phyloP scores from a whole-genome alignment of 78 protist species.

The Dictyostelium firmibasis region DNA sequence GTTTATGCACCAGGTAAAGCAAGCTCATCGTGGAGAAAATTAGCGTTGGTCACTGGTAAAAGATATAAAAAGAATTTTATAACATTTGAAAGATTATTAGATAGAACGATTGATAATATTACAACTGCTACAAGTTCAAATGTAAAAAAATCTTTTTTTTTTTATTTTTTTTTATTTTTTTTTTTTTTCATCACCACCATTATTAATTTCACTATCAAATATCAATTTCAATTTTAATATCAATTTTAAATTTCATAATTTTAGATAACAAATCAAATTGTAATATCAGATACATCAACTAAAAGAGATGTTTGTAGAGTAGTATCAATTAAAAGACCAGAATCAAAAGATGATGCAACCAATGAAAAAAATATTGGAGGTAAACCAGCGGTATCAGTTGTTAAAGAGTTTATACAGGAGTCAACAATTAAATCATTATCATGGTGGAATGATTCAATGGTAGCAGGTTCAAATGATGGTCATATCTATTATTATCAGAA shows the following conservation, averaged over 20 bases:
- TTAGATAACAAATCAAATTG: constrained; percentile 28
- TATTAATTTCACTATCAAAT: too few species aligned
- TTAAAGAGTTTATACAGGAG: constrained; percentile 40
- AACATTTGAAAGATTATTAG: constrained; percentile 1
- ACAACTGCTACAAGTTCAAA: constrained; percentile 21
- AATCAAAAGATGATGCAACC: neutral
- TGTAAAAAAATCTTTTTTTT: neutral
- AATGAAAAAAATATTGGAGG: neutral
- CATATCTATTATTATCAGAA: constrained; percentile 43
- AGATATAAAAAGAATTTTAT: constrained; percentile 47
- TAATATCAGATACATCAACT: constrained; percentile 63
- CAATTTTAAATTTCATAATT: neutral
- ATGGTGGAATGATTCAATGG: constrained; percentile 40
- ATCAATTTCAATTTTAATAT: too few species aligned
- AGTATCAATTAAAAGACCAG: neutral
- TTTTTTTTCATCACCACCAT: too few species aligned
- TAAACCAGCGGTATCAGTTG: neutral
- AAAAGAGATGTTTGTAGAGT: constrained; percentile 59
- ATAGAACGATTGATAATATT: constrained; percentile 60
- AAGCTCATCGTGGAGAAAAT: constrained; percentile 52
- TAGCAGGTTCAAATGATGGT: constrained; percentile 51
- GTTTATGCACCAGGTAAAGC: constrained; percentile 15
- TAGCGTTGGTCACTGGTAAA: constrained; percentile 37
- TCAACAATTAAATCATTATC: neutral
- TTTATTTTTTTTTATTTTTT: neutral